Evolutionary conservation across 345 rosid genomes (phyloP), one percentile per base, ranked within the genome.

Genomic region (Populus davidiana): DNA sequence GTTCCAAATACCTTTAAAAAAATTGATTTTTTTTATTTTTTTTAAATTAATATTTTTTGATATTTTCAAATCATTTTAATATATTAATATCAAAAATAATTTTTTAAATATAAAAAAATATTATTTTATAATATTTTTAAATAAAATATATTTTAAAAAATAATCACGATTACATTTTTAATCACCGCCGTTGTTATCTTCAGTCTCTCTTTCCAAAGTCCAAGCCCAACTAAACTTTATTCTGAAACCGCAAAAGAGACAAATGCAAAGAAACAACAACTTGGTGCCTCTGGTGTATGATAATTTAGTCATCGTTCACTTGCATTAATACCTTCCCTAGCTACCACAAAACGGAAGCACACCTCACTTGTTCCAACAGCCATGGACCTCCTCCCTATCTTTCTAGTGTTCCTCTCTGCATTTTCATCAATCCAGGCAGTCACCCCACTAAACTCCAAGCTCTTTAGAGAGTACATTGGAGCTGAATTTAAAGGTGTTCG

Each of bases 381-480:
- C 64, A 88, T 84, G 89, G 73, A 70, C 50, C 64, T 52, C 36
- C n/a, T n/a, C 63, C 54, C 71, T 67, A 54, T 69, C 76, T 12
- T 85, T 35, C 77, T 75, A 17, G 20, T 71, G 76, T 38, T 83
- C n/a, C 25, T 77, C 41, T 23, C 56, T 33, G 18, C 70, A 6
- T 50, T 78, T 81, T 73, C 79, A 69, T n/a, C 79, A 71, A 63
- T 43, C 82, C 81, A 36, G 69, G 82, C 84, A 74, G 41, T 6
- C 9, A 74, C 79, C 43, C 75, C 79, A 4, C 76, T 71, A 71
- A 89, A 87, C 75, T 82, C 87, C 2, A 87, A 82, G 78, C 89
- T 90, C 67, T 88, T 90, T 68, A 82, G 91, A 75, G 87, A 88
- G 73, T 87, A 90, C 70, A 83, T 90, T 13, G 90, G 93, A 88